Evolutionary conservation across 352 stramenopile genomes (phyloP), one percentile per base, ranked within the genome.

Genomic region (Phytophthora hybrid): DNA sequence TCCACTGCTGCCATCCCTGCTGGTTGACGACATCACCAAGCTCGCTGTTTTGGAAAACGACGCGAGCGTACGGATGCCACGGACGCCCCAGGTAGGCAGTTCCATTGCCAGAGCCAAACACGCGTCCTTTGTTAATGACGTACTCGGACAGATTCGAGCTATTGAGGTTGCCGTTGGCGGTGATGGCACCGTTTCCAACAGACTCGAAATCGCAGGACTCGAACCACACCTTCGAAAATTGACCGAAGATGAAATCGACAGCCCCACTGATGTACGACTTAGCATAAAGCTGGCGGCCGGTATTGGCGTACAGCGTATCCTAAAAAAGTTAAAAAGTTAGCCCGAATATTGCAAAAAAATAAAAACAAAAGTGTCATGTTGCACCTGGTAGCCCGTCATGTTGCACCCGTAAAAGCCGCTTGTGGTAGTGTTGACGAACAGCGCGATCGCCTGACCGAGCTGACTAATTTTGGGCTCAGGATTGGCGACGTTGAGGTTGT

Each of bases 401-500:
- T 26, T 53, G n/a, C 14, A 21, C 6, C 46, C 46, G 46, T 53
- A 53, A 16, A 53, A 53, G 7, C 46, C 46, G 46, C n/a, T 13
- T 13, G 11, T 53, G 46, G 46, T 26, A 5, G 18, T 26, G n/a
- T 53, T 26, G 46, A 13, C n/a, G 46, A 26, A 53, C 11, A 53
- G 46, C 46, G 46, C 46, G 6, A 53, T 13, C 1, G 46, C 16
- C 46, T 53, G 46, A 11, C 46, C 46, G 46, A 53, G 46, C 16
- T 53, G 11, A 10, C 5, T 18, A 26, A 53, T 21, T 26, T 53
- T 53, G n/a, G 18, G 18, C 16, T 53, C 16, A 16, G 46, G 46
- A 14, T 53, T 53, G 46, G 46, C 46, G n/a, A 53, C 16, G 46
- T 53, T 53, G 18, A 53, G 46, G 46, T 53, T 53, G 46, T 53